Evolutionary conservation across 192 early-diverging fungal genomes (phyloP), one percentile per base, ranked within the genome.

Genomic region (Podila epigama): DNA sequence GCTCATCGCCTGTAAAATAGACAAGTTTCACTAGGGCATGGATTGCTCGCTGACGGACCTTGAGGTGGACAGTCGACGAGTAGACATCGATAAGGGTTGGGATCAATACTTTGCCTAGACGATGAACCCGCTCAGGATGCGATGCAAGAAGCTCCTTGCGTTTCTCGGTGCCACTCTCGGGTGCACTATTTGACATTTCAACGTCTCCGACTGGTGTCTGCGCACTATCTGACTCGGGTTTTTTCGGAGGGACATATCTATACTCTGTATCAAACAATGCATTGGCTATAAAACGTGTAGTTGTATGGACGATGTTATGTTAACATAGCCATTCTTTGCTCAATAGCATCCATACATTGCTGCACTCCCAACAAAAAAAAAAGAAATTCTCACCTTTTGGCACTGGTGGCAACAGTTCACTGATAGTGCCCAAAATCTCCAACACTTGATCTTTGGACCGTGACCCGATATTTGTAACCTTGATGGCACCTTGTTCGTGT

Each of bases 41-140:
- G 13, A 90, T 82, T 2, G 90, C 79, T 20, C 87, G 81, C 68
- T 94, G 89, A 10, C 93, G 88, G 6, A 91, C 80, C 27, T 69
- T 72, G 5, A 84, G 54, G 50, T 92, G 89, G 12, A 92, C 88
- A 0, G 91, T 92, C 0, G 88, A 85, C 1, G 83, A 69, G 63
- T 92, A 93, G 1, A 95, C 85, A 48, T 92, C 87, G 33, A 93
- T 81, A 59, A 94, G 51, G 15, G 92, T 80, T 8, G 94, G 94
- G 9, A 94, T 69, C 20, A 93, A 54, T 28, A 82, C 52, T 11
- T n/a, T 58, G n/a, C 81, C 69, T 42, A 90, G 84, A 4, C 75
- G 55, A 55, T 64, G 65, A 4, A 85, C 37, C 37, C 78, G 33
- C 0, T 67, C 66, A 1, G 84, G 80, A 25, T 85, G 65, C 12